Base-by-base conservation (phyloP, 345 rosid genomes). In the Adansonia digitata region DNA sequence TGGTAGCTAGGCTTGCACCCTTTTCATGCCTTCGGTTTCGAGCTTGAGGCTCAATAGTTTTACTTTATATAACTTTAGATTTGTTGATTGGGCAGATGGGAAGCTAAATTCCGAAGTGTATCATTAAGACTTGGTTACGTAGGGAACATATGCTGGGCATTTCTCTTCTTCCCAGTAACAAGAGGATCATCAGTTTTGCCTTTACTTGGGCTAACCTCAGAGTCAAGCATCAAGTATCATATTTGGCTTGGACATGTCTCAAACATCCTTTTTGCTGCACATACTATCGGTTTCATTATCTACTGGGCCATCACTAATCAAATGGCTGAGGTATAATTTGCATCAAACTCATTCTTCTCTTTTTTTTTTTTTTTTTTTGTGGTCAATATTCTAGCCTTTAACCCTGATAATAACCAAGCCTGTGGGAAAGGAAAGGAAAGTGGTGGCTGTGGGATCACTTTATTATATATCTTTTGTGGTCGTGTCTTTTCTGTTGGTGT, bases 171-270 rank as follows among this genome's bases (percentile, higher is more conserved):
- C 72, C 95, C 95, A 0, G 88, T 90, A 27, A 81, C 92, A 22
- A 63, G 95, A 78, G 85, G 85, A 10, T 90, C 95, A 12, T 83
- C 95, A 59, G 69, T 90, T 60, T 74, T 90, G 72, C 86, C 85
- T 60, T 83, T 90, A 5, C 40, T 87, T 1, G 90, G 95, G 53
- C 84, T 90, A 18, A 86, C 88, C 20, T 87, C 90, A 0, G 95
- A 90, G 82, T 86, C 91, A 1, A 87, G 88, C 69, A 90, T 88
- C 81, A 87, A 87, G 81, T 90, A 88, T 72, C 92, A 90, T 63
- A 88, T 88, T 14, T 88, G 92, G 95, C 88, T 90, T 0, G 95
- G 92, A 7, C 92, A 90, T 73, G 31, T 88, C 75, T 87, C 91
- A 11, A 90, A 74, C 74, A 35, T 83, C 46, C 75, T 65, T 40